Evolutionary conservation across 352 stramenopile species (phyloP).

Genomic region (Phytophthora syringae): DNA sequence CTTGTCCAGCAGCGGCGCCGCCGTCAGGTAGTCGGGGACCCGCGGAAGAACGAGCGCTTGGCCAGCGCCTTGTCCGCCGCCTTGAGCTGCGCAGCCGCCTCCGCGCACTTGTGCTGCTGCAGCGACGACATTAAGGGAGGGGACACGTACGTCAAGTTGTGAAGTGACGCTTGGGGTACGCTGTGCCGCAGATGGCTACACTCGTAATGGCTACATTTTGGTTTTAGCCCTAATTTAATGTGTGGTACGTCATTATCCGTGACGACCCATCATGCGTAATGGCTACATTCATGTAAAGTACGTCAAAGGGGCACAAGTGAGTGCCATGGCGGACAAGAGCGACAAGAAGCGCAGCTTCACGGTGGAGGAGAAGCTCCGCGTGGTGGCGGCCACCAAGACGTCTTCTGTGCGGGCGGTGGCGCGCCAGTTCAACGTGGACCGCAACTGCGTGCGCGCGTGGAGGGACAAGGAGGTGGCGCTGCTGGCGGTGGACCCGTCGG

Average conservation of each 20-base stretch:
- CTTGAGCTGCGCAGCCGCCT: conserved; percentile 55
- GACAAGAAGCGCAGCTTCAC: conserved; percentile 84
- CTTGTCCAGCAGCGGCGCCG: conserved; percentile 75
- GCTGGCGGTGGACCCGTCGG: conserved; percentile 53
- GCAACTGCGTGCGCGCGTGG: conserved; percentile 78
- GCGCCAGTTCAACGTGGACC: conserved; percentile 71
- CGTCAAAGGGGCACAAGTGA: too few species aligned
- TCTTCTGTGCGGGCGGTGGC: conserved; percentile 64
- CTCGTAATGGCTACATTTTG: too few species aligned
- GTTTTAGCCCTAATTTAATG: too few species aligned
- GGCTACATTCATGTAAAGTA: too few species aligned
- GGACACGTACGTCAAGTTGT: too few species aligned
- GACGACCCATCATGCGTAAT: too few species aligned
- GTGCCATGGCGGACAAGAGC: conserved; percentile 24
- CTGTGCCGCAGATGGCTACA: too few species aligned
- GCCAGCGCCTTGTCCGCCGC: conserved; percentile 64
- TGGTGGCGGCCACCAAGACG: conserved; percentile 60
- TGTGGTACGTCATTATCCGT: too few species aligned
- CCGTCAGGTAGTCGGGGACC: conserved; percentile 73
- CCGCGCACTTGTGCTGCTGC: conserved; percentile 58
- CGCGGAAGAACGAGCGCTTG: conserved; percentile 72
- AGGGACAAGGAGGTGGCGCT: conserved; percentile 69
- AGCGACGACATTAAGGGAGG: too few species aligned
- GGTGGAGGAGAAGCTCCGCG: conserved; percentile 74
- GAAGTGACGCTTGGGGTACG: too few species aligned